Base-by-base conservation (phyloP, 2,329 filamentous ascomycete species). In the Colletotrichum siamense region DNA sequence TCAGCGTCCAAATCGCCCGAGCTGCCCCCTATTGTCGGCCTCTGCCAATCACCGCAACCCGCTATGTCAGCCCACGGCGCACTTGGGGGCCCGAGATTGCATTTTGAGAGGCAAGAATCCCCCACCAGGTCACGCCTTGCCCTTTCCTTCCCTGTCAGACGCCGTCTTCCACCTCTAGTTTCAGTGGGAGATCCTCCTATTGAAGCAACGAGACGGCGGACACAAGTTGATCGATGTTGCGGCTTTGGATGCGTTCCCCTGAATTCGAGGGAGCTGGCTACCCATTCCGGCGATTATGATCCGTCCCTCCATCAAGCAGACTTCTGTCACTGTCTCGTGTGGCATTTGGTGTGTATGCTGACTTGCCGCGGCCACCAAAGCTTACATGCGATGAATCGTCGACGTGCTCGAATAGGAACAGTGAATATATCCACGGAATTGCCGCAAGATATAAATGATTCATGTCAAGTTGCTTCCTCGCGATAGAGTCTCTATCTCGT, bases 131-230 rank as follows among this genome's bases (percentile, higher is more conserved):
- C 44, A 30, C 9, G 59, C 28, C 28, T 71, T 30, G 18, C 61
- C n/a, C 67, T 57, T 34, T 26, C 61, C 28, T 64, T 71, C 72
- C 72, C 72, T 75, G 61, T 66, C 72, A 71, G 8, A 44, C 72
- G 67, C 44, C 49, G 24, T 26, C 34, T n/a, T 44, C n/a, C 30
- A 30, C 36, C 12, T 64, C 5, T 62, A 52, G 28, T 52, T 52
- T 30, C 65, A 64, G 30, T 64, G 30, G 32, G n/a, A 64, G 61
- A 39, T 49, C 44, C 44, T 49, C 44, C 10, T 49, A 49, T 49
- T 49, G 44, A 49, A n/a, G 44, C 6, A 22, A 49, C 18, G n/a
- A 52, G 18, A 52, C 44, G 44, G n/a, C n/a, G 44, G 44, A 7
- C 44, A 22, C 10, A 52, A 13, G 10, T 52, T 52, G 44, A 52